Base-by-base conservation (phyloP, 2,329 filamentous ascomycete genomes). In the Pseudogymnoascus sp. region DNA sequence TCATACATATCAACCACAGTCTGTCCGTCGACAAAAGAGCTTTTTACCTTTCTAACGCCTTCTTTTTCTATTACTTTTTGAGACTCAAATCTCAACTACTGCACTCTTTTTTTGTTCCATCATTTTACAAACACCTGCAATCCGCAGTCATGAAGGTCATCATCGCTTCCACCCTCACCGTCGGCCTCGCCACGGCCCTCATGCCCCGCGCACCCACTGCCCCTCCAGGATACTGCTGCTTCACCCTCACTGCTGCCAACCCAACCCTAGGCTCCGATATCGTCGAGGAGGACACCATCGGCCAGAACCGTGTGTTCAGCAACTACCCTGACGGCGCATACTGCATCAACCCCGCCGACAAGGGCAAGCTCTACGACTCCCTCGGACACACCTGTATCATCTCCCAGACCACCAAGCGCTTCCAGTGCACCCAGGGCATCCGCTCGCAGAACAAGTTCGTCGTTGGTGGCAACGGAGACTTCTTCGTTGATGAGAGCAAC, bases 241-340 rank as follows among this genome's bases (percentile, higher is more conserved):
- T 73, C 65, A 64, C 62, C 29, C 64, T 72, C 61, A 63, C 50
- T 9, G 70, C 70, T 1, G 31, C 66, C 7, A 70, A 69, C 19
- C 60, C 66, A 15, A 29, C 23, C 19, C 21, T 59, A 4, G 46
- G 46, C 61, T 68, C 68, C 10, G 69, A 67, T 23, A 62, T 60
- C 0, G 61, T 71, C 3, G 60, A 64, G 13, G 66, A 70, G 61
- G 64, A 67, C 29, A 65, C 67, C 1, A 66, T 69, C 13, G 71
- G 71, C 13, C 64, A 71, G 63, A 67, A 67, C 42, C 68, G 67
- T 56, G 67, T 72, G 37, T 67, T 67, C 15, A 69, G 69, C 6
- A 50, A 35, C 7, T 70, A 67, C 60, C 67, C 68, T 26, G 65
- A 66, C 61, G 67, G 63, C 3, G 33, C 60, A 13, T 72, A 69